Conservation (phyloP, 495 filamentous ascomycete genomes). For the Tetracladium marchalianum region DNA sequence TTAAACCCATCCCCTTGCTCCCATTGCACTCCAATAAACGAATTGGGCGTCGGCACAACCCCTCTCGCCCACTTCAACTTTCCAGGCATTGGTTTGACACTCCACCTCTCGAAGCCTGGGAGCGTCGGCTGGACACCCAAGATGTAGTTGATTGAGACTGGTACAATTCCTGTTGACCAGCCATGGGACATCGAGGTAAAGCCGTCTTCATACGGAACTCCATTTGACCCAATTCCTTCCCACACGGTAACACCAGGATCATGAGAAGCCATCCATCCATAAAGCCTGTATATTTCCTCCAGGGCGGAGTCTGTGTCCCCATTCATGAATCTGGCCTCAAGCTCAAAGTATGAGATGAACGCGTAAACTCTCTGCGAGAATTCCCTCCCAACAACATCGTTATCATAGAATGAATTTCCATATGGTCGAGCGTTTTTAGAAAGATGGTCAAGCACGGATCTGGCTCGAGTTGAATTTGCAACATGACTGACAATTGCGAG, state of each 20-base stretch:
- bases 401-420: constrained; percentile 39
- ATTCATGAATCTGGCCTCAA: constrained; percentile 30
- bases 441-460: constrained; percentile 26
- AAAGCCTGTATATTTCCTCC: constrained; percentile 31
- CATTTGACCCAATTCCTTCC: constrained; percentile 31
- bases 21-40: constrained; percentile 28
- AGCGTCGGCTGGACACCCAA: constrained; percentile 31
- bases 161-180: constrained; percentile 32
- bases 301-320: constrained; percentile 24
- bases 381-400: constrained; percentile 22
- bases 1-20: constrained; percentile 8
- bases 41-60: constrained; percentile 28
- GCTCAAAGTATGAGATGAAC: constrained; percentile 41
- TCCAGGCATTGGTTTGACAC: constrained; percentile 24
- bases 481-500: constrained; percentile 30
- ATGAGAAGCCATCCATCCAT: constrained; percentile 34
- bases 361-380: constrained; percentile 36
- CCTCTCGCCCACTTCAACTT: constrained; percentile 30
- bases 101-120: constrained; percentile 27
- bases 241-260: constrained; percentile 34
- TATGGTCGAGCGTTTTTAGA: constrained; percentile 23
- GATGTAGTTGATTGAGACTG: constrained; percentile 27
- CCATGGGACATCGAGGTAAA: constrained; percentile 32
- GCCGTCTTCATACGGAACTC: constrained; percentile 26
- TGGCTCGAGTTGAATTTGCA: constrained; percentile 21